Evolutionary conservation across 2,329 filamentous ascomycete genomes (phyloP), one percentile per base, ranked within the genome.

Genomic region (Fusarium floridanum): DNA sequence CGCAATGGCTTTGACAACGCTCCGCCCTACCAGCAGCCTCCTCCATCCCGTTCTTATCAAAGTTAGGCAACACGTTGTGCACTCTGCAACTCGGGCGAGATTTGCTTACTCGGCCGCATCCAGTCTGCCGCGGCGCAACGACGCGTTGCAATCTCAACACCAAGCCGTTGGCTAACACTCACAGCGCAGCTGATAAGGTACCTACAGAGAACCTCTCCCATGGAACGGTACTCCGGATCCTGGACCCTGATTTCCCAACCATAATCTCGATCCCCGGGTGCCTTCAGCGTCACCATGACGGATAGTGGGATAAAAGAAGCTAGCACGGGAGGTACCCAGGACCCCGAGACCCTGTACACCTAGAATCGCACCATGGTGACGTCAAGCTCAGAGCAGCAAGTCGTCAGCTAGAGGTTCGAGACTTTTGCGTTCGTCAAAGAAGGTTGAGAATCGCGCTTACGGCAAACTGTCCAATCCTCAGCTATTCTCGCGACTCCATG

Each of bases 211-310:
- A 73, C 59, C 55, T 73, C 55, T 70, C 43, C 61, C 29, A 41
- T 68, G 73, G 70, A 72, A 73, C 67, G 37, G 29, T 59, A 57
- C 72, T 76, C 72, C 72, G 70, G 67, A 72, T 59, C 74, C 69
- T 77, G 75, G 77, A 80, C 79, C 79, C 76, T 79, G 77, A 80
- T 78, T 77, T 73, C 76, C 74, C 68, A 77, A 74, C 71, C 72
- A 71, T 72, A 77, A 79, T 79, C 80, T 81, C 80, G 80, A 82
- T 82, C 71, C 71, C 70, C 55, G 65, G 48, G 43, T 37, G 56
- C 62, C 55, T 65, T 66, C 61, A 65, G 71, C 74, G 72, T 75
- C 77, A 78, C 74, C 62, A 74, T 79, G 76, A 78, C 77, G 77
- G 74, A 74, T 66, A 67, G 65, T 64, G 59, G 64, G 65, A 72